Percentiles rank a stretch among this genome's conserved stretches.
These are phyloP conservation scores for Jacaranda copaia DNA, from an alignment of 257 asterid species.

Conservation along the genomic window DNA sequence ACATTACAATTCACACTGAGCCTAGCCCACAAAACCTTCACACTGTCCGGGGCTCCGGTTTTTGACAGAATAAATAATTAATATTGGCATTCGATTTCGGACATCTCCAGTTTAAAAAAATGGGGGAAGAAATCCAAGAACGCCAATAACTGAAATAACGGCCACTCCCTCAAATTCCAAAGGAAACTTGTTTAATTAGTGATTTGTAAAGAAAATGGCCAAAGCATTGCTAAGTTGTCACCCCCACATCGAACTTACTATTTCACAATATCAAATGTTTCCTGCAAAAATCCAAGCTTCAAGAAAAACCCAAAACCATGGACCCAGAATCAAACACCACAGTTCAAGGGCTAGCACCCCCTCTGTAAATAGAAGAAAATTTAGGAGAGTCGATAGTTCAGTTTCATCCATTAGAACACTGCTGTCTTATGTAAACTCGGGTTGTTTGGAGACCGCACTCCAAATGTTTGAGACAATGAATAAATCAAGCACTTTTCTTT, in stretches of 20 bases:
- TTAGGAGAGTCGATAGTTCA: constrained; percentile 12
- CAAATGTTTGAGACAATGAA: constrained; percentile 59
- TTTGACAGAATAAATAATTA: not conserved
- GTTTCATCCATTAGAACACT: constrained; percentile 44
- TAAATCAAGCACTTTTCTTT: constrained; percentile 47
- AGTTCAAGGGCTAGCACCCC: constrained; percentile 23
- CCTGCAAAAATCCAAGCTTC: constrained; percentile 43
- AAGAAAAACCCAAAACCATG: constrained; percentile 32
- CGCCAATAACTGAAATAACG: constrained; percentile 44
- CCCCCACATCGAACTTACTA: constrained; percentile 31
- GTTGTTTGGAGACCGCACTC: constrained; percentile 61
- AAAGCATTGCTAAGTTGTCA: constrained; percentile 24
- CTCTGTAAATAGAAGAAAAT: not conserved
- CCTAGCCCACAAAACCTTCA: constrained; percentile 11
- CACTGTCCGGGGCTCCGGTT: not conserved
- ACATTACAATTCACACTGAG: not conserved
- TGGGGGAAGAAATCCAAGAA: constrained; percentile 7
- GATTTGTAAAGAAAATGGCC: constrained; percentile 38
- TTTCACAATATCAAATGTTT: constrained; percentile 29
- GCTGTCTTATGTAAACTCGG: constrained; percentile 36
- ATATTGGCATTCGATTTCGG: not conserved
- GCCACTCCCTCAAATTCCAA: constrained; percentile 18
- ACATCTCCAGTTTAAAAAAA: not conserved
- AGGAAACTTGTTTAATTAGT: not conserved
- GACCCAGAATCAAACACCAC: constrained; percentile 28